Evolutionary conservation across 1,139 yeast genomes (phyloP).

Genomic region (Magnusiomyces tetraspermus): DNA sequence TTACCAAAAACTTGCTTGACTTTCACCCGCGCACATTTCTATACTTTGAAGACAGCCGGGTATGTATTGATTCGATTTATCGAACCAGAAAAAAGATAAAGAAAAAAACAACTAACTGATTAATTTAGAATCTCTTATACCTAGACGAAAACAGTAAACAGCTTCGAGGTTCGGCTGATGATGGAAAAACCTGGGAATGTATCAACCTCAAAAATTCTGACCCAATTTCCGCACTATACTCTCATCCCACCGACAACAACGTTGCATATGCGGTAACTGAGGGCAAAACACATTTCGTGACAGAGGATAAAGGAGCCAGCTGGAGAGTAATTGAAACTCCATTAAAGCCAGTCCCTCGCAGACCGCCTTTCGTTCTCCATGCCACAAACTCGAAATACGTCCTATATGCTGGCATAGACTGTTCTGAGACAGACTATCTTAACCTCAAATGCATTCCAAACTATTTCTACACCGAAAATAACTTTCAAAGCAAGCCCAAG

Average conservation of each 20-base stretch:
- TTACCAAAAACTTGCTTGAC: conserved; percentile 12
- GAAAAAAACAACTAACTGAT: background rate
- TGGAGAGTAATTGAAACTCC: conserved; percentile 43
- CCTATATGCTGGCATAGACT: conserved; percentile 35
- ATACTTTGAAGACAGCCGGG: conserved; percentile 20
- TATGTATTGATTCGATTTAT: too few species aligned
- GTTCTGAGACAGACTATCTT: conserved; percentile 30
- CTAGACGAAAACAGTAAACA: conserved; percentile 27
- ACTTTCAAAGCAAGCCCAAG: conserved; percentile 39
- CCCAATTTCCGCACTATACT: conserved; percentile 30
- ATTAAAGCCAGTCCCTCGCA: conserved; percentile 20
- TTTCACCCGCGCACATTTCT: conserved; percentile 15
- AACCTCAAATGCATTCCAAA: conserved; percentile 31
- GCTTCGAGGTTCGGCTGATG: conserved; percentile 43
- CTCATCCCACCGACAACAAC: conserved; percentile 40
- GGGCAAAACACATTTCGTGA: conserved; percentile 39
- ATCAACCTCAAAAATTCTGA: conserved; percentile 29
- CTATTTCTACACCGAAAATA: conserved; percentile 47
- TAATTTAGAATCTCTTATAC: conserved; percentile 32
- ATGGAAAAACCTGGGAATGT: conserved; percentile 47
- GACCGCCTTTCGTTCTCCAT: conserved; percentile 33
- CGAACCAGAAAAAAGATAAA: too few species aligned
- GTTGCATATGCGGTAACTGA: conserved; percentile 45
- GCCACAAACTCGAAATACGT: conserved; percentile 36
- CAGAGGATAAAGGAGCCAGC: conserved; percentile 48